Percentiles rank a stretch among this genome's conserved stretches.
Evolutionary conservation across 192 early-diverging fungal species (phyloP).

Genomic region (Allomyces macrogynus): DNA sequence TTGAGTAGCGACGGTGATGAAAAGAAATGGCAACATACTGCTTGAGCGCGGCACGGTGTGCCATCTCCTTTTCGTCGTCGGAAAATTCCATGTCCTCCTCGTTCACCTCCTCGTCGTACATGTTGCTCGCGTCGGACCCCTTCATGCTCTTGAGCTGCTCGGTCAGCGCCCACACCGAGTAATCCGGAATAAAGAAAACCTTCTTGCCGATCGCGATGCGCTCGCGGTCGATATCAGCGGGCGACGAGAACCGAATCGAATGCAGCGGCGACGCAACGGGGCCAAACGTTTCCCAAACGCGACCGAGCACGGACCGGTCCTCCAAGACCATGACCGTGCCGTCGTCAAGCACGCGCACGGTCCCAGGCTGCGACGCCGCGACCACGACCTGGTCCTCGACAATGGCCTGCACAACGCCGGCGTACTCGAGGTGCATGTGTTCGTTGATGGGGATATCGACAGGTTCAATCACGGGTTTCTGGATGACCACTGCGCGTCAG

Average conservation of each 20-base stretch:
- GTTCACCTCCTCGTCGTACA: constrained; percentile 74
- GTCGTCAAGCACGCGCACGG: constrained; percentile 42
- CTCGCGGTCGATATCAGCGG: constrained; percentile 31
- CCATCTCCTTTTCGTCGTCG: constrained; percentile 75
- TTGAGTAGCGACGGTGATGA: no score
- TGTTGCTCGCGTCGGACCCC: constrained; percentile 82
- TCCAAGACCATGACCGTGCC: constrained; percentile 49
- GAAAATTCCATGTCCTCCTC: constrained; percentile 77
- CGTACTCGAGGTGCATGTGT: constrained; percentile 19
- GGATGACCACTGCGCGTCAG: neutral
- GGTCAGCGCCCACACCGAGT: constrained; percentile 43
- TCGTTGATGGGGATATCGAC: constrained; percentile 24
- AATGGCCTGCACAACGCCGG: constrained; percentile 46
- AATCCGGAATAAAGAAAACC: constrained; percentile 43
- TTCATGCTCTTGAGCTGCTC: constrained; percentile 39
- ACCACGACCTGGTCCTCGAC: constrained; percentile 60
- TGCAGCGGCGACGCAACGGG: constrained; percentile 67
- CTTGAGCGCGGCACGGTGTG: constrained; percentile 25
- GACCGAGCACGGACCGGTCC: constrained; percentile 27
- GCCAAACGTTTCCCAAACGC: constrained; percentile 84
- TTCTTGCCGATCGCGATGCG: constrained; percentile 17
- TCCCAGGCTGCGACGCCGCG: constrained; percentile 20
- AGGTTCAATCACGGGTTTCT: constrained; percentile 19
- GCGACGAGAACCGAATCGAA: constrained; percentile 48
- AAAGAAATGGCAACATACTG: neutral